phyloP scores from a whole-genome alignment of 192 early-diverging fungal genomes.

The Coemansia sp. region DNA sequence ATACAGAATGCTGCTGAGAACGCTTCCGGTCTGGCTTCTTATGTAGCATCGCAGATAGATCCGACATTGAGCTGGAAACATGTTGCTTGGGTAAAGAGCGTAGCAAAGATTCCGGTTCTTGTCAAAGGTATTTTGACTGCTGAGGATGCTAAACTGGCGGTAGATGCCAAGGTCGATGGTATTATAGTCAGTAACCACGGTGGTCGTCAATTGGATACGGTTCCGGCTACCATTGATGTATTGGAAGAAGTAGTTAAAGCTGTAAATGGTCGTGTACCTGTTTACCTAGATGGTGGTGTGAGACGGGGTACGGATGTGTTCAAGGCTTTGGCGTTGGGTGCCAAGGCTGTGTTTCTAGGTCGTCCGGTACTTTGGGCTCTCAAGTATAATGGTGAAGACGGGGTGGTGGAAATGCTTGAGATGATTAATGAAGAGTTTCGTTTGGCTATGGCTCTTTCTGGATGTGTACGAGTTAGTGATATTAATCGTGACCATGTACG shows the following conservation, averaged over 20 bases:
- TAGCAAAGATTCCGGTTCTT: conserved; percentile 78
- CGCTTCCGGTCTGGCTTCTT: conserved; percentile 42
- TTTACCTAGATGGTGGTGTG: conserved; percentile 93
- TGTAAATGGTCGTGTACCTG: conserved; percentile 63
- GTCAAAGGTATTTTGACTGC: conserved; percentile 91
- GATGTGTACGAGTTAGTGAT: conserved; percentile 36
- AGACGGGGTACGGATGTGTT: conserved; percentile 90
- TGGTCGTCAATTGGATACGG: conserved; percentile 89
- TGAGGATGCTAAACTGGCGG: conserved; percentile 86
- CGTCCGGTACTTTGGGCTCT: conserved; percentile 68
- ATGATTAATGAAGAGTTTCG: conserved; percentile 84
- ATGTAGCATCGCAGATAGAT: conserved; percentile 60
- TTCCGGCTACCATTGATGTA: conserved; percentile 77
- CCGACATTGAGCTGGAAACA: conserved; percentile 76
- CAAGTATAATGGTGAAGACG: conserved; percentile 82
- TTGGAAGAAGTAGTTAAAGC: conserved; percentile 79
- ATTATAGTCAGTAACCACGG: conserved; percentile 96
- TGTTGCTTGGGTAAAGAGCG: conserved; percentile 78
- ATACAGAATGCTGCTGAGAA: conserved; percentile 13
- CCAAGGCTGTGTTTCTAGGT: conserved; percentile 68
- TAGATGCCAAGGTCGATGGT: conserved; percentile 70
- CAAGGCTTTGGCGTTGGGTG: conserved; percentile 93
- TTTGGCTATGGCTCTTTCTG: conserved; percentile 76
- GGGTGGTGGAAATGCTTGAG: conserved; percentile 79
- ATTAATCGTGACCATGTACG: conserved; percentile 36